Percentiles rank a stretch among this genome's conserved stretches.
Evolutionary conservation across 1,284 basidiomycete species (phyloP).

Genomic region (Afroboletus lepidellus): DNA sequence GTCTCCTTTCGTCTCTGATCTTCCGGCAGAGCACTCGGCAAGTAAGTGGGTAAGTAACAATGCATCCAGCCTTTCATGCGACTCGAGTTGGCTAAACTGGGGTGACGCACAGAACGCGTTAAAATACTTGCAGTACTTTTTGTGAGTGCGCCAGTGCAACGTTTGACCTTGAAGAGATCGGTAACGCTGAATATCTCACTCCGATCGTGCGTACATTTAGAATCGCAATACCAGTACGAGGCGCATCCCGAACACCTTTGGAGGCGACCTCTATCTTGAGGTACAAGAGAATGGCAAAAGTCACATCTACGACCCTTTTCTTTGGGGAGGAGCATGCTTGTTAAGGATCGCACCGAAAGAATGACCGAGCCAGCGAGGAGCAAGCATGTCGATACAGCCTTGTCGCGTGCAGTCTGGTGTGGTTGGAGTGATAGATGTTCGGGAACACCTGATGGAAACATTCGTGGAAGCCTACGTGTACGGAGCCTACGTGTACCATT

Average conservation of each 20-base stretch:
- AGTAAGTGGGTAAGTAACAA: constrained; percentile 62
- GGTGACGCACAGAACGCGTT: constrained; percentile 45
- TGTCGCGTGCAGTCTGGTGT: constrained; percentile 50
- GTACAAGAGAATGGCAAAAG: constrained; percentile 44
- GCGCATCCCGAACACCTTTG: constrained; percentile 61
- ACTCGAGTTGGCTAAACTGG: constrained; percentile 46
- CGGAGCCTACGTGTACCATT: background rate
- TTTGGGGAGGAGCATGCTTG: constrained; percentile 48
- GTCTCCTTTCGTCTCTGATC: constrained; percentile 17
- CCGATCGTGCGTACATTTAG: constrained; percentile 47
- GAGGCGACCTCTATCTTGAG: constrained; percentile 26
- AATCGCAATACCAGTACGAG: constrained; percentile 69
- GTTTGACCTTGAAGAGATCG: constrained; percentile 52
- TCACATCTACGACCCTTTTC: constrained; percentile 68
- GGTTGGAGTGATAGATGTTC: constrained; percentile 34
- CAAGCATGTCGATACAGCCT: constrained; percentile 41
- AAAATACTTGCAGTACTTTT: constrained; percentile 59
- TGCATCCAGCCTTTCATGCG: constrained; percentile 57
- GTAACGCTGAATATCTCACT: constrained; percentile 3
- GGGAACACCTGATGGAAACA: constrained; percentile 12
- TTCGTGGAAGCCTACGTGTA: no score
- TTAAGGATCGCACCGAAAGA: constrained; percentile 43
- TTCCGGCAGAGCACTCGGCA: constrained; percentile 38
- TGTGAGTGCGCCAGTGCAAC: constrained; percentile 62
- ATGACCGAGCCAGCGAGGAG: constrained; percentile 47